These are phyloP conservation scores for Glaciozyma martinii DNA, from an alignment of 768 basidiomycete genomes.

Conservation along the genomic window DNA sequence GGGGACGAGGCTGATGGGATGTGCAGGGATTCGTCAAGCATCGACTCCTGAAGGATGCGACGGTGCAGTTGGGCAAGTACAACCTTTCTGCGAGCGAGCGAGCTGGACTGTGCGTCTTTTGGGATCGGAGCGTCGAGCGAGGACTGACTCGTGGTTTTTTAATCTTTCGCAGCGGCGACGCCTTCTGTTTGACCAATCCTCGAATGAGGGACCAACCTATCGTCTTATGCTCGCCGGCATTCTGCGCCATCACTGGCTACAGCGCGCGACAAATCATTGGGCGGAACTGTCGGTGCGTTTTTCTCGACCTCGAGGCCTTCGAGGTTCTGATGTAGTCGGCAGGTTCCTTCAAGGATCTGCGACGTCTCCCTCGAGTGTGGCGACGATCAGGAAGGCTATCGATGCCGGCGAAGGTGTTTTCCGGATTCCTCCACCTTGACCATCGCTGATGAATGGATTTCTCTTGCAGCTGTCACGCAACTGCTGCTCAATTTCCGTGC, in stretches of 20 bases:
- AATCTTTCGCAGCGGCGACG: slow-evolving; percentile 10
- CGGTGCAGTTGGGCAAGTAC: slow-evolving; percentile 10
- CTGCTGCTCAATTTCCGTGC: slow-evolving; percentile 16
- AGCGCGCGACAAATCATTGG: slow-evolving; percentile 5
- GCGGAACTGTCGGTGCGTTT: slow-evolving; percentile 13
- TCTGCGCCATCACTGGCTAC: slow-evolving; percentile 21
- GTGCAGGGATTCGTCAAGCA: slow-evolving; percentile 22
- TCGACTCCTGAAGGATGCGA: slow-evolving; percentile 11
- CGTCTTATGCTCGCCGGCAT: slow-evolving; percentile 15
- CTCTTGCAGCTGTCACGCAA: slow-evolving; percentile 4
- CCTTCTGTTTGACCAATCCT: slow-evolving; percentile 23
- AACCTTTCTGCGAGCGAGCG: slow-evolving; percentile 6
- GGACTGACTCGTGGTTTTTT: background rate
- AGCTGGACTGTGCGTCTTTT: slow-evolving; percentile 8
- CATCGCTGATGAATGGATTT: background rate
- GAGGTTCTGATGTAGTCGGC: background rate
- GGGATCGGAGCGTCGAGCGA: background rate
- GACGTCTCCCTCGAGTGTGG: background rate
- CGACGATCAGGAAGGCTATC: slow-evolving; percentile 5
- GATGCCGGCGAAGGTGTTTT: slow-evolving; percentile 6
- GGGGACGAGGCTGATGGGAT: no score
- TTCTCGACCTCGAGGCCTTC: background rate
- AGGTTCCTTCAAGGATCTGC: slow-evolving; percentile 16
- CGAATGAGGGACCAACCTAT: slow-evolving; percentile 15
- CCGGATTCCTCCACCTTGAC: background rate